Evolutionary conservation across 768 basidiomycete genomes (phyloP).

Genomic region (Tulasnella sp.): DNA sequence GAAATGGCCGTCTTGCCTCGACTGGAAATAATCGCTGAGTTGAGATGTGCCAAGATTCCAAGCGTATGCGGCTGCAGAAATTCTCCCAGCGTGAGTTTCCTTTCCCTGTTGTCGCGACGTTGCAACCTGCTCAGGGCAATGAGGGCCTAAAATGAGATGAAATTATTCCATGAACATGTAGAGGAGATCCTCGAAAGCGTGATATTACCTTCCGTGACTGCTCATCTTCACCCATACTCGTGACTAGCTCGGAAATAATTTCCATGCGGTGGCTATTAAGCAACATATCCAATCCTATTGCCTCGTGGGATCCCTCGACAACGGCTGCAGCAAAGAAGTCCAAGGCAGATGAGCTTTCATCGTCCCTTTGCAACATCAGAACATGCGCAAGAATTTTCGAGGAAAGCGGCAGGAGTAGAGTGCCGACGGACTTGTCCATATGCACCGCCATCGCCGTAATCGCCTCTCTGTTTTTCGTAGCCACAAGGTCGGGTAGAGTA

Average conservation of each 20-base stretch:
- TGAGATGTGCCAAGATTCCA: constrained; percentile 78
- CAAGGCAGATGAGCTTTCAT: constrained; percentile 42
- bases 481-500: constrained; percentile 69
- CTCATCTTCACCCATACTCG: constrained; percentile 71
- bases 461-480: constrained; percentile 53
- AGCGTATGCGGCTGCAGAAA: constrained; percentile 77
- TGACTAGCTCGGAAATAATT: constrained; percentile 69
- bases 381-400: constrained; percentile 62
- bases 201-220: constrained; percentile 16
- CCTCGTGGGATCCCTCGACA: constrained; percentile 46
- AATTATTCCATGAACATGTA: constrained; percentile 35
- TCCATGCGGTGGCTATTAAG: constrained; percentile 66
- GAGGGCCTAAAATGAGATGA: constrained; percentile 48
- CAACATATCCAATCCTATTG: constrained; percentile 45
- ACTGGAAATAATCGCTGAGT: constrained; percentile 80
- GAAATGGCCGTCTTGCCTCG: constrained; percentile 67
- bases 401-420: constrained; percentile 55
- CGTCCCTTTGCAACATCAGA: constrained; percentile 61
- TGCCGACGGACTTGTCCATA: constrained; percentile 45
- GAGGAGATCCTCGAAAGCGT: background rate
- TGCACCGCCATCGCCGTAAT: constrained; percentile 61
- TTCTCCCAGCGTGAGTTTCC: constrained; percentile 42
- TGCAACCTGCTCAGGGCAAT: constrained; percentile 48
- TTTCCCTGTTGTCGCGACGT: constrained; percentile 35
- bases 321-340: constrained; percentile 61